A percentile compares a stretch with the other conserved stretches of the same genome.
Conservation (phyloP, 768 basidiomycete genomes). For the Russula griseocarnosa region DNA sequence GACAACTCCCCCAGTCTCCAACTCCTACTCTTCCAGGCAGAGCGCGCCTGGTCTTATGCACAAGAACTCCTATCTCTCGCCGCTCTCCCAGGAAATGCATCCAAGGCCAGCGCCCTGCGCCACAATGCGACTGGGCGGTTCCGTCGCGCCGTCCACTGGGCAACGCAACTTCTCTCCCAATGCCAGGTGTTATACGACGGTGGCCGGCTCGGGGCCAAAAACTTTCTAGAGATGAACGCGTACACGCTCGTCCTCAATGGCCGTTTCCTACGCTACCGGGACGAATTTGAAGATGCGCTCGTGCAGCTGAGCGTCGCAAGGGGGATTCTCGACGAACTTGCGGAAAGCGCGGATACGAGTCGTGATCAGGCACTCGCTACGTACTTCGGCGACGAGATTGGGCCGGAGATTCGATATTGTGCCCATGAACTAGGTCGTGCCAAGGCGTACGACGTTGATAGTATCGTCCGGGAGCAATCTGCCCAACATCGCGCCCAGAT, state of each 20-base stretch:
- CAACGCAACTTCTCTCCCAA: conserved; percentile 69
- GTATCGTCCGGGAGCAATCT: conserved; percentile 62
- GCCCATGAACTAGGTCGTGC: conserved; percentile 81
- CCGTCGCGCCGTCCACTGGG: conserved; percentile 74
- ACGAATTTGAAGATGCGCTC: conserved; percentile 72
- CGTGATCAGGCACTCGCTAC: conserved; percentile 84
- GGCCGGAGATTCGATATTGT: conserved; percentile 87
- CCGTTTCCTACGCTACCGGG: conserved; percentile 72
- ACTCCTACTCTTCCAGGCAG: conserved; percentile 82
- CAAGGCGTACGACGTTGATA: conserved; percentile 78
- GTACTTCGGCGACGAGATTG: conserved; percentile 79
- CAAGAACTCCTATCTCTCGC: conserved; percentile 63
- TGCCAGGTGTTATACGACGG: conserved; percentile 59
- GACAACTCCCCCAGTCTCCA: conserved; percentile 53
- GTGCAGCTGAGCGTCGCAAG: conserved; percentile 77
- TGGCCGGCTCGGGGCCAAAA: conserved; percentile 51
- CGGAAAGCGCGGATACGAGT: conserved; percentile 59
- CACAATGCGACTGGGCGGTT: conserved; percentile 77
- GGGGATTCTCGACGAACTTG: conserved; percentile 64
- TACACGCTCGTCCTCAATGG: conserved; percentile 82
- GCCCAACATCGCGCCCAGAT: conserved; percentile 53
- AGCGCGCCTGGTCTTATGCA: conserved; percentile 88
- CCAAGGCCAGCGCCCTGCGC: conserved; percentile 53
- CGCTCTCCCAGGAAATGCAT: conserved; percentile 39
- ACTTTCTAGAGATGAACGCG: conserved; percentile 63